Evolutionary conservation across 768 basidiomycete genomes (phyloP).

Genomic region (Pleurotus platypus): DNA sequence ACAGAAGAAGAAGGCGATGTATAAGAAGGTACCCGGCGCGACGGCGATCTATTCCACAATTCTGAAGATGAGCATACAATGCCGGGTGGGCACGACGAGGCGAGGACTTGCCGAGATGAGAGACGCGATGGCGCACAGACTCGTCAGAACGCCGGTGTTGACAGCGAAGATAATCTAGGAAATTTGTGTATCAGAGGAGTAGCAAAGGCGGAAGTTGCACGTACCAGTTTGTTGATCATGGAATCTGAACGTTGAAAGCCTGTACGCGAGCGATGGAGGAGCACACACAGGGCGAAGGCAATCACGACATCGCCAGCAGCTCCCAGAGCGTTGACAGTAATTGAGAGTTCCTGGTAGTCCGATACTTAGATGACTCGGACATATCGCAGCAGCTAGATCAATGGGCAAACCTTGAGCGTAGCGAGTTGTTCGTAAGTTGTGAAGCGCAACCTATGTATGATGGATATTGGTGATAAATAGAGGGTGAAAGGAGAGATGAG

Average conservation of each 20-base stretch:
- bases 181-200: background rate
- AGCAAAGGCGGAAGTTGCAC: constrained; percentile 9
- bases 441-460: constrained; percentile 26
- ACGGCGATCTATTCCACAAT: constrained; percentile 26
- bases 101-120: constrained; percentile 37
- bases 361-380: background rate
- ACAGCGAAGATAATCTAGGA: constrained; percentile 50
- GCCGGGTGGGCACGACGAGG: too few relatives aligned
- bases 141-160: constrained; percentile 39
- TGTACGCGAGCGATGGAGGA: constrained; percentile 46
- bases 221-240: constrained; percentile 45
- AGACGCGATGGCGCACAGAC: constrained; percentile 44
- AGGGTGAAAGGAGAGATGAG: background rate
- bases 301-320: constrained; percentile 47
- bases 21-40: constrained; percentile 35
- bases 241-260: constrained; percentile 52
- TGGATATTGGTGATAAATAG: background rate
- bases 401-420: constrained; percentile 28
- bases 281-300: constrained; percentile 38
- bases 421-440: constrained; percentile 33
- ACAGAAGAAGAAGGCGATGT: constrained; percentile 50
- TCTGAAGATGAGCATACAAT: too few relatives aligned
- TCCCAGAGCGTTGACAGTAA: constrained; percentile 48
- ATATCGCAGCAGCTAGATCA: background rate
- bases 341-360: constrained; percentile 36